Evolutionary conservation across 1,284 basidiomycete species (phyloP).

Genomic region (Tremellales sp.): DNA sequence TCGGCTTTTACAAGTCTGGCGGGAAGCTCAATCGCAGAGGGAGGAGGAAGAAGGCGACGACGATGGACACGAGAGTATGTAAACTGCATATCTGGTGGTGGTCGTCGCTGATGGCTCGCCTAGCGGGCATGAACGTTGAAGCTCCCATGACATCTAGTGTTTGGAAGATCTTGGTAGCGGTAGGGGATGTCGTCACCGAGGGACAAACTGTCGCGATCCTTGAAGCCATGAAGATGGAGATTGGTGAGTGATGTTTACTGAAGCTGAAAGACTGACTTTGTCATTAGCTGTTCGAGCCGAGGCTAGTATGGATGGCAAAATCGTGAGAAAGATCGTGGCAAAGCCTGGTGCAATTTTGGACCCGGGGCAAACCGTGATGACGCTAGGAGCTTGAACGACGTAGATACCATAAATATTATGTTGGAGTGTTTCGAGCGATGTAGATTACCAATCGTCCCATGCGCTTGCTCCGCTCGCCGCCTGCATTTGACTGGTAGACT

Average conservation of each 20-base stretch:
- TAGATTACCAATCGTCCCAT: no score
- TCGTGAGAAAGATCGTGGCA: constrained; percentile 25
- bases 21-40: constrained; percentile 51
- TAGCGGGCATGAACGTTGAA: constrained; percentile 25
- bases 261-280: neutral
- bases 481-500: no score
- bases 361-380: constrained; percentile 24
- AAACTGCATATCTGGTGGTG: constrained; percentile 4
- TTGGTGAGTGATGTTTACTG: constrained; percentile 23
- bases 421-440: no score
- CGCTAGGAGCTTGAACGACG: constrained; percentile 5
- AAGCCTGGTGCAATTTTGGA: constrained; percentile 25
- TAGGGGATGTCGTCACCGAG: constrained; percentile 52
- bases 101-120: no score
- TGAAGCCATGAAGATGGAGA: constrained; percentile 71
- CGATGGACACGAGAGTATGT: constrained; percentile 14
- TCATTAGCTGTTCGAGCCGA: constrained; percentile 30
- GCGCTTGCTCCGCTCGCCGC: no score
- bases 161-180: constrained; percentile 56
- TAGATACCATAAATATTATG: no score
- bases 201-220: constrained; percentile 58
- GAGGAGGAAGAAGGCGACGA: constrained; percentile 13
- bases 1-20: constrained; percentile 46
- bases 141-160: constrained; percentile 57
- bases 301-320: constrained; percentile 29